Conservation (phyloP, 805 yeast species). For the Wickerhamiella allomyrinae region DNA sequence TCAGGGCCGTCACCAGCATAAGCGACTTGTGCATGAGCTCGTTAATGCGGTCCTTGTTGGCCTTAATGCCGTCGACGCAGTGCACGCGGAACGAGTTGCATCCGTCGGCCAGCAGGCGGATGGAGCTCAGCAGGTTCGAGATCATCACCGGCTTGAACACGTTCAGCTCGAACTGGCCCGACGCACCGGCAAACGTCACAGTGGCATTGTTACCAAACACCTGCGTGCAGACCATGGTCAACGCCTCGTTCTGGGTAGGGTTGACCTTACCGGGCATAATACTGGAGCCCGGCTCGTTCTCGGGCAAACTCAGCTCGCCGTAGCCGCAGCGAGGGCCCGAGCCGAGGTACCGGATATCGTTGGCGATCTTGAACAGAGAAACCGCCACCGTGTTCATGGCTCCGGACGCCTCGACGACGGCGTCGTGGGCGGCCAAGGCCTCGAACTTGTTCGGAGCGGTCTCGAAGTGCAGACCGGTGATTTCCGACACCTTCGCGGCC, state of each 20-base stretch:
- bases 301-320: constrained; percentile 90
- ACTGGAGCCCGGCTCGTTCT: constrained; percentile 98
- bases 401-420: constrained; percentile 94
- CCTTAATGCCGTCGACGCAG: constrained; percentile 89
- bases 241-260: constrained; percentile 98
- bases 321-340: constrained; percentile 99
- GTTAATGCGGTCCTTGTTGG: constrained; percentile 75
- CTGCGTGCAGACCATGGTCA: constrained; percentile 96
- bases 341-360: constrained; percentile 95
- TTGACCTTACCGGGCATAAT: constrained; percentile 99
- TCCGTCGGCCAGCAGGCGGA: constrained; percentile 84
- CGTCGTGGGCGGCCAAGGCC: constrained; percentile 98
- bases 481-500: constrained; percentile 70
- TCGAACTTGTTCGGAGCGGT: constrained; percentile 99
- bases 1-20: constrained; percentile 96
- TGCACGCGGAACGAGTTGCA: constrained; percentile 76
- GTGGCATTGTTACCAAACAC: constrained; percentile 94
- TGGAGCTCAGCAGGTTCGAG: constrained; percentile 73
- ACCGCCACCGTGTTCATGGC: constrained; percentile 91
- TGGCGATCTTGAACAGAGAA: constrained; percentile 89
- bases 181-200: constrained; percentile 94
- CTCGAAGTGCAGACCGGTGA: constrained; percentile 77
- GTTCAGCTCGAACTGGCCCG: constrained; percentile 96
- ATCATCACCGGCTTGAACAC: constrained; percentile 96
- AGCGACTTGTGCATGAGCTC: constrained; percentile 85